Percentiles rank a stretch among this genome's conserved stretches.
Evolutionary conservation across 345 rosid genomes (phyloP).

Genomic region (Eucalyptus sp.): DNA sequence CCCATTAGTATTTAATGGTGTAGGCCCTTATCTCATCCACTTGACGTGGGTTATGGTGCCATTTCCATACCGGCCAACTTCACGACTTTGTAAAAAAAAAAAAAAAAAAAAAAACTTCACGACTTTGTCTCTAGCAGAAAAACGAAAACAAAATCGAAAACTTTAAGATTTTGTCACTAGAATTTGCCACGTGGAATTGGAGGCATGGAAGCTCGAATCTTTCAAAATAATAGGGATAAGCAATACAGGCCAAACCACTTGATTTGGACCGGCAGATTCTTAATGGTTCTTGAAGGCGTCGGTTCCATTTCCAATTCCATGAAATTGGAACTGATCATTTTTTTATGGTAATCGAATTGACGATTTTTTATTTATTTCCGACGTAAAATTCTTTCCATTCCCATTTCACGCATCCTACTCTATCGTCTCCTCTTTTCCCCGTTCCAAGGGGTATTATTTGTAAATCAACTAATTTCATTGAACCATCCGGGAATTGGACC

Average conservation of each 20-base stretch:
- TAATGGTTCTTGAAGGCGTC: rapidly evolving
- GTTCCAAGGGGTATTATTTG: background rate
- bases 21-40: background rate
- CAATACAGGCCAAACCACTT: too few species aligned
- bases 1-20: background rate
- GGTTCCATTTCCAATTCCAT: background rate
- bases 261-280: rapidly evolving
- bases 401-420: background rate
- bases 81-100: background rate
- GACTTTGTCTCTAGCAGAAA: background rate
- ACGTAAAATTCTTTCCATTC: too few species aligned
- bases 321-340: too few species aligned
- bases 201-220: background rate
- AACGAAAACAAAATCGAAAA: background rate
- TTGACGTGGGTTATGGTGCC: background rate
- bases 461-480: too few species aligned
- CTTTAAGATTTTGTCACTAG: background rate
- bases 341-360: too few species aligned
- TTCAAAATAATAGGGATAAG: background rate
- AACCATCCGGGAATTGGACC: rapidly evolving
- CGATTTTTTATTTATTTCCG: rapidly evolving
- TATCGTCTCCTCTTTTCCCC: rapidly evolving
- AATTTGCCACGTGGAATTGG: background rate
- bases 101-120: too few species aligned
- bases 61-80: background rate